Base-by-base conservation (phyloP, 2,329 filamentous ascomycete species). In the Metarhizium robertsii region DNA sequence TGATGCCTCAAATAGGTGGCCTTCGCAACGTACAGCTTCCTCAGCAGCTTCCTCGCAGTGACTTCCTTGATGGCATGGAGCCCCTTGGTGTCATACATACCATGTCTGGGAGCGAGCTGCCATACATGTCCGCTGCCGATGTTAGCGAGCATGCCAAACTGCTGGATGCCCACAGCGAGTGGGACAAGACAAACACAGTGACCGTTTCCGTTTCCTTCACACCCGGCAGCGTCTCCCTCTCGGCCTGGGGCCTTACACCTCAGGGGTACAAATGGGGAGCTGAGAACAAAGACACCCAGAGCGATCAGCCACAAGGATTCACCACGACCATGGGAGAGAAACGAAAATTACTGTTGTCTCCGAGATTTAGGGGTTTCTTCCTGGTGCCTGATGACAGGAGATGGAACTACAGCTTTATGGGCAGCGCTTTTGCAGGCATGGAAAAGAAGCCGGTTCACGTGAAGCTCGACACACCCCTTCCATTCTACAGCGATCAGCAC, bases 361-460 rank as follows among this genome's bases (percentile, higher is more conserved):
- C 96, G 64, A 89, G 92, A 70, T 96, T 96, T 69, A 84, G 88
- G 63, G 95, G 94, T 32, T 97, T 92, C 77, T 99, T 99, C 83
- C 76, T 99, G 55, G 91, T 97, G 25, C 94, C 94, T 0, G 92
- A 96, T 66, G 86, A 87, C 54, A 86, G 85, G 59, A 80, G 87
- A 58, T 99, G 94, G 94, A 99, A 99, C 73, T 99, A 96, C 76
- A 94, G 88, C 71, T 99, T 99, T 79, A 90, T 97, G 85, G 94
- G 94, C 55, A 90, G 86, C 61, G 85, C 85, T 0, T 99, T 97
- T 68, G 85, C 86, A 14, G 85, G 85, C 45, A 80, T 96, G 60
- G 91, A 96, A 75, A 97, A 96, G 84, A 90, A 90, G 75, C 80
- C 86, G 3, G 82, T 96, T 47, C 88, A 91, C 64, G 92, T 97